Conservation (phyloP, 768 basidiomycete genomes). For the Russula compacta region DNA sequence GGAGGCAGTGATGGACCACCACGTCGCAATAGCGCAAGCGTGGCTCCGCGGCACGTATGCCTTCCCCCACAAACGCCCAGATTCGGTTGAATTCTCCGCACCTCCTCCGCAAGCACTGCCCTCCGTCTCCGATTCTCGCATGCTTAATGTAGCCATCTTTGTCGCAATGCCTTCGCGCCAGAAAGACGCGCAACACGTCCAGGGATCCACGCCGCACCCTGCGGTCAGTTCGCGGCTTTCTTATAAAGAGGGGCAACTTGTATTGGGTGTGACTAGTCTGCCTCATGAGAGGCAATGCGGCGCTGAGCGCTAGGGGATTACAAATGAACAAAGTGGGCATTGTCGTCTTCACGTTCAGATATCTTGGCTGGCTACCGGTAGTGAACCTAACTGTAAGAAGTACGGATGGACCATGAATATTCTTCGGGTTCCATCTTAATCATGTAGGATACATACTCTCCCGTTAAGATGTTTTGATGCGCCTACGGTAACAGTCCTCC, state of each 20-base stretch:
- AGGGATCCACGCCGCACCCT: neutral
- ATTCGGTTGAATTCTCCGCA: neutral
- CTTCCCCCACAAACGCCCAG: neutral
- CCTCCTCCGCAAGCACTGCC: neutral
- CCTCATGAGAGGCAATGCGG: neutral
- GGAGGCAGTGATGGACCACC: neutral
- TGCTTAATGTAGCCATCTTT: conserved; percentile 13
- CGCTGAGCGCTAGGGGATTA: neutral
- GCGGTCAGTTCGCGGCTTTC: neutral
- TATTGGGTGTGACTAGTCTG: neutral
- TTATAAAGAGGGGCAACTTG: neutral
- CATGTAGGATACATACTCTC: neutral
- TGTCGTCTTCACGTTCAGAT: neutral
- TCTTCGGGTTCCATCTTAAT: neutral
- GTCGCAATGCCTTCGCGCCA: conserved; percentile 14
- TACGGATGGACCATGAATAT: neutral
- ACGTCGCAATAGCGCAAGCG: neutral
- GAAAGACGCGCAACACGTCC: neutral
- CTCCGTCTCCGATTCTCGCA: neutral
- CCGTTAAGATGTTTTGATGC: neutral
- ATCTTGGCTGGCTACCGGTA: neutral
- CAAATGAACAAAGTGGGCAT: neutral
- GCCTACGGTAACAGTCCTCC: too few relatives aligned
- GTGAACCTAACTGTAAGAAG: neutral
- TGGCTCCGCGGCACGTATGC: neutral